Conservation (phyloP, 1,139 yeast species). For the Debaryomyces sp. region DNA sequence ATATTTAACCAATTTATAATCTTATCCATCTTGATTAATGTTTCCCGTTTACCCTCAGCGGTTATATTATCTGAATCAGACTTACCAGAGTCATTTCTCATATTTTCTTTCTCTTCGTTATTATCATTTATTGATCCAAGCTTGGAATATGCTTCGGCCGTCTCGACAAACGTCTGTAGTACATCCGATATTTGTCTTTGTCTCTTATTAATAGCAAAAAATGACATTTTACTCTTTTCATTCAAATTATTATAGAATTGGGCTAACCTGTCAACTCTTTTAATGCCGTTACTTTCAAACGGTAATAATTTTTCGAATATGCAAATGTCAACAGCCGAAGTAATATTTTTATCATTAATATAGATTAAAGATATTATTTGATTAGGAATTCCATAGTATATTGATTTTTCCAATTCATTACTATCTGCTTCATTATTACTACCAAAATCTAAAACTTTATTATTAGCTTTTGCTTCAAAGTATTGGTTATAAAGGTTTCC, state of each 20-base stretch:
- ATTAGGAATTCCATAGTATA: slow-evolving; percentile 59
- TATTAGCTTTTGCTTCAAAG: slow-evolving; percentile 18
- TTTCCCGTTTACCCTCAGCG: slow-evolving; percentile 18
- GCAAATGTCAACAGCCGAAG: slow-evolving; percentile 64
- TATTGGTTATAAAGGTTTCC: slow-evolving; percentile 55
- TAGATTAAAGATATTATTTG: slow-evolving; percentile 68
- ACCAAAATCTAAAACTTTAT: slow-evolving; percentile 34
- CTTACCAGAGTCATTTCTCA: slow-evolving; percentile 22
- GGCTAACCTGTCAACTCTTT: slow-evolving; percentile 57
- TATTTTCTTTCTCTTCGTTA: slow-evolving; percentile 40
- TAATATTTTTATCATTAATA: slow-evolving; percentile 72
- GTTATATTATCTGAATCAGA: slow-evolving; percentile 13
- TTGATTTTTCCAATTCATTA: slow-evolving; percentile 39
- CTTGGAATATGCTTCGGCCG: slow-evolving; percentile 35
- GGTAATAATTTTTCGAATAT: slow-evolving; percentile 67
- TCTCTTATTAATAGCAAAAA: slow-evolving; percentile 67
- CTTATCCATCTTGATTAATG: slow-evolving; percentile 48
- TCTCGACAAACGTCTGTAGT: slow-evolving; percentile 35
- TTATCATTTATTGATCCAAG: slow-evolving; percentile 15
- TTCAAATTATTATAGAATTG: slow-evolving; percentile 52
- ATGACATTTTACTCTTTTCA: slow-evolving; percentile 62
- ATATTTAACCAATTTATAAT: slow-evolving; percentile 66
- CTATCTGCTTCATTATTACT: slow-evolving; percentile 29
- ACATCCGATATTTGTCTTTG: slow-evolving; percentile 61
- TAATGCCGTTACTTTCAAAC: slow-evolving; percentile 42